These are phyloP conservation scores for Arthroderma sp. DNA, from an alignment of 2,329 filamentous ascomycete genomes.

Conservation along the genomic window DNA sequence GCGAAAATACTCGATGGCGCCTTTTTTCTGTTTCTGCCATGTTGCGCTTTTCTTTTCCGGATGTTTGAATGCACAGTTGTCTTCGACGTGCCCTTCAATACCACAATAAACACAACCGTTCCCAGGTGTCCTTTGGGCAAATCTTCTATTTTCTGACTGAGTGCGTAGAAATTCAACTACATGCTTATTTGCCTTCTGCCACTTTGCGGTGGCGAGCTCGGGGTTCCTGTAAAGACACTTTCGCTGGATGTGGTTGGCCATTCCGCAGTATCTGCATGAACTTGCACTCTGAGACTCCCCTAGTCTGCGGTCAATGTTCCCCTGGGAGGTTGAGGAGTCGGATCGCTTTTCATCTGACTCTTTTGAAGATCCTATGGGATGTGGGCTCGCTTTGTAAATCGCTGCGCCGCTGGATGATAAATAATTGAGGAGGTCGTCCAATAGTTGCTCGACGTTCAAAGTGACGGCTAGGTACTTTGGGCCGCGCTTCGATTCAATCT, in stretches of 20 bases:
- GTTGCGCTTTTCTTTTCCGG: neutral
- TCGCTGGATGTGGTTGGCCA: neutral
- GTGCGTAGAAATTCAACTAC: neutral
- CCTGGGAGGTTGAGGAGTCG: constrained; percentile 2
- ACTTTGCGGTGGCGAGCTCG: neutral
- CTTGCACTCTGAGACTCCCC: neutral
- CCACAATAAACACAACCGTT: neutral
- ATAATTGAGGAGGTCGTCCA: neutral
- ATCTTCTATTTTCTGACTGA: no score
- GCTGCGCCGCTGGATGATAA: neutral
- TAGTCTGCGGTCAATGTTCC: neutral
- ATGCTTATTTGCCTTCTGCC: neutral
- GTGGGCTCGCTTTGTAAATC: neutral
- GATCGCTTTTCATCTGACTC: constrained; percentile 1
- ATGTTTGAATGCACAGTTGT: neutral
- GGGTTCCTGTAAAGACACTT: neutral
- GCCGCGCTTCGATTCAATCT: constrained; percentile 1
- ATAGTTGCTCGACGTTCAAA: neutral
- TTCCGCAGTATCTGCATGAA: constrained; percentile 1
- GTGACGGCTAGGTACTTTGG: neutral
- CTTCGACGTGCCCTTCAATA: neutral
- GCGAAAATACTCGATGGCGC: constrained; percentile 1
- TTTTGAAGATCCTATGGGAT: constrained; percentile 1
- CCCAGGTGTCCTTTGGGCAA: no score
- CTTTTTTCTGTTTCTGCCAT: constrained; percentile 2